phyloP scores from a whole-genome alignment of 768 basidiomycete species.

The Suillus ampliporus region DNA sequence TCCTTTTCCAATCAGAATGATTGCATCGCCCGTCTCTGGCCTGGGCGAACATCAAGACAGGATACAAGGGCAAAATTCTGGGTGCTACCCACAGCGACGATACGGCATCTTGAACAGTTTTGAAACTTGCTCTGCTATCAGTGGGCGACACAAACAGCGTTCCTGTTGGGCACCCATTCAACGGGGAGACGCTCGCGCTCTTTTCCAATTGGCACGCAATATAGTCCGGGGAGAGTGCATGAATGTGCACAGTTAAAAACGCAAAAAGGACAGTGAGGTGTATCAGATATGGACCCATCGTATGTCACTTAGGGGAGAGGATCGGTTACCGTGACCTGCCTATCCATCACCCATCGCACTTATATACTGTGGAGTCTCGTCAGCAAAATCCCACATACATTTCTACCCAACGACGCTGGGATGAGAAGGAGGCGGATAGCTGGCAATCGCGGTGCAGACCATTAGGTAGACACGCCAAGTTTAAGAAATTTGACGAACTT shows the following conservation, averaged over 20 bases:
- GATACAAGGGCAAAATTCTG: not conserved
- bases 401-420: not conserved
- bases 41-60: conserved; percentile 35
- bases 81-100: conserved; percentile 50
- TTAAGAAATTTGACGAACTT: not conserved
- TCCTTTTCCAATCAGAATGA: conserved; percentile 62
- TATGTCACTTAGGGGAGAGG: too few species aligned
- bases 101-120: conserved; percentile 59
- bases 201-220: conserved; percentile 57
- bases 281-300: not conserved
- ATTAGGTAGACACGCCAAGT: not conserved
- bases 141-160: conserved; percentile 38
- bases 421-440: not conserved
- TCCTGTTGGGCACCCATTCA: conserved; percentile 54
- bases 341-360: not conserved
- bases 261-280: not conserved
- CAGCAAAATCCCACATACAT: not conserved
- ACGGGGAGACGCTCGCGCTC: conserved; percentile 43
- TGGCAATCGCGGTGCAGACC: not conserved
- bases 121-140: conserved; percentile 29
- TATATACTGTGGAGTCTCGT: not conserved
- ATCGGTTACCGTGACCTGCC: not conserved
- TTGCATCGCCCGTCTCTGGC: conserved; percentile 43
- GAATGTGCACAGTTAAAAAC: conserved; percentile 4
- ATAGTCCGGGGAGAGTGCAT: conserved; percentile 50